Evolutionary conservation across 495 filamentous ascomycete species (phyloP).

Genomic region (Acidiella bohemica): DNA sequence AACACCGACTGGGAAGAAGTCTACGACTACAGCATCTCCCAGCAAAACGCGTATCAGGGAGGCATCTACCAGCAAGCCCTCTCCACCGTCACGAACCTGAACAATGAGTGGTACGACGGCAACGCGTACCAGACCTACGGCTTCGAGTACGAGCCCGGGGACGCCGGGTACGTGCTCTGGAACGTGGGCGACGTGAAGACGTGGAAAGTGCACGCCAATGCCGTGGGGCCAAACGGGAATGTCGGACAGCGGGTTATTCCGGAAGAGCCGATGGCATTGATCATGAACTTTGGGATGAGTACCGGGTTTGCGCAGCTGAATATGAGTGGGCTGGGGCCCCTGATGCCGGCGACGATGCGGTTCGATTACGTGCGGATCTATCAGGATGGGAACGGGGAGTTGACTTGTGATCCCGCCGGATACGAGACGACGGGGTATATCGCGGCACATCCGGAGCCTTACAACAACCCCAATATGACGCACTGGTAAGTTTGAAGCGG

Average conservation of each 20-base stretch:
- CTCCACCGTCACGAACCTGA: conserved; percentile 23
- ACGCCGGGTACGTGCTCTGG: conserved; percentile 22
- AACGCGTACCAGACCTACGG: conserved; percentile 26
- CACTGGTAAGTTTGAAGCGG: conserved; percentile 34
- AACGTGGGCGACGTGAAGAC: conserved; percentile 22
- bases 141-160: conserved; percentile 25
- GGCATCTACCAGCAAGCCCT: conserved; percentile 25
- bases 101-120: conserved; percentile 27
- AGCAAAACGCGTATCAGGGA: conserved; percentile 23
- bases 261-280: conserved; percentile 24
- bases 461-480: conserved; percentile 54
- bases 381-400: conserved; percentile 39
- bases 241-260: conserved; percentile 22
- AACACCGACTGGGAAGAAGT: conserved; percentile 21
- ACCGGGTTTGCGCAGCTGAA: conserved; percentile 20
- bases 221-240: conserved; percentile 26
- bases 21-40: conserved; percentile 16
- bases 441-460: conserved; percentile 45
- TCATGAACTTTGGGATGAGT: conserved; percentile 26
- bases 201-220: conserved; percentile 19
- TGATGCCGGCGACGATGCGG: conserved; percentile 38
- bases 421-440: conserved; percentile 65
- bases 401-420: conserved; percentile 57
- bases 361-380: conserved; percentile 69
- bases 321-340: conserved; percentile 19